phyloP scores from a whole-genome alignment of 1,284 basidiomycete species.

The Malassezia vespertilionis region DNA sequence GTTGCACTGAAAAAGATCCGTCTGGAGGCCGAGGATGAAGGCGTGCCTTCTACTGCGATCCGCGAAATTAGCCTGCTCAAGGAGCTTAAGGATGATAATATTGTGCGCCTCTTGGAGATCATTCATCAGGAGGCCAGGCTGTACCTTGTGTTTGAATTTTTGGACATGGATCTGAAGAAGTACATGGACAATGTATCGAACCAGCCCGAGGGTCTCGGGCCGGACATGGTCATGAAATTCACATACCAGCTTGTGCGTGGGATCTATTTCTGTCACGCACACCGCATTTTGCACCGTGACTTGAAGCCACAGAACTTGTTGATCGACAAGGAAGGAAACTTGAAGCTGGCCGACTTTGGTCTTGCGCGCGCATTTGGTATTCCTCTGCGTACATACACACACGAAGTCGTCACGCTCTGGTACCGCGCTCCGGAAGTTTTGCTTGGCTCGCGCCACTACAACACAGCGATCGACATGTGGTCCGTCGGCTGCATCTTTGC shows the following conservation, averaged over 20 bases:
- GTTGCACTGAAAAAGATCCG: constrained; percentile 75
- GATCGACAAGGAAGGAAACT: constrained; percentile 60
- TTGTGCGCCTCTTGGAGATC: constrained; percentile 84
- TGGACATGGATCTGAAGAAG: constrained; percentile 85
- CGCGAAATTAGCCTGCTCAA: constrained; percentile 93
- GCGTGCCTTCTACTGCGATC: constrained; percentile 92
- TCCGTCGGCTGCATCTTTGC: constrained; percentile 82
- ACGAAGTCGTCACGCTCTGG: constrained; percentile 95
- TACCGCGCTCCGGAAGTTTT: constrained; percentile 95
- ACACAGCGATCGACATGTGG: constrained; percentile 95
- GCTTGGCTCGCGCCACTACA: constrained; percentile 87
- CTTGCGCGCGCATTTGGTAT: constrained; percentile 94
- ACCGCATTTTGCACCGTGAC: constrained; percentile 90
- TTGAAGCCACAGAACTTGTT: constrained; percentile 95
- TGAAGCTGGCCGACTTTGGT: constrained; percentile 76
- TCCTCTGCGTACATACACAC: constrained; percentile 91
- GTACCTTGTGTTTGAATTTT: constrained; percentile 91
- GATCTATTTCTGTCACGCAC: constrained; percentile 86
- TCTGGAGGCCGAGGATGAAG: constrained; percentile 93
- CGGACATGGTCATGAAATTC: constrained; percentile 83
- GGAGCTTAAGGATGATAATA: constrained; percentile 88
- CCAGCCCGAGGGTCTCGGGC: constrained; percentile 54
- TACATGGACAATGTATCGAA: constrained; percentile 67
- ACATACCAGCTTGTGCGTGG: constrained; percentile 75
- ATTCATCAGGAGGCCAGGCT: constrained; percentile 93